phyloP scores from a whole-genome alignment of 164 flowering plant genomes.

The Kingdonia uniflora region DNA sequence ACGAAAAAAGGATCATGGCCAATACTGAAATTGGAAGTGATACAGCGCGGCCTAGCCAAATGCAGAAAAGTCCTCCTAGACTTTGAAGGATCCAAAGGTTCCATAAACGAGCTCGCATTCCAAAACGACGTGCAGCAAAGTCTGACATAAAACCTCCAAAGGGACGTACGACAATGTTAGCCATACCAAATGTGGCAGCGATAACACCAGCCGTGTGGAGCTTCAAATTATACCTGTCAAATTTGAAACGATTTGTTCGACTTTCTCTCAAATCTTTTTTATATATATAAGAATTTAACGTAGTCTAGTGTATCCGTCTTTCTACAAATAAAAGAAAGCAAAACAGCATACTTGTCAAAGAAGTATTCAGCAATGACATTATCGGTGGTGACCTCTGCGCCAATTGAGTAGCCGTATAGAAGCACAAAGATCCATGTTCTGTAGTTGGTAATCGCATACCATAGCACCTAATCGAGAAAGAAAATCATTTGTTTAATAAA shows the following conservation, averaged over 20 bases:
- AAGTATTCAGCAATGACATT: conserved; percentile 72
- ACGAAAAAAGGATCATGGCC: conserved; percentile 62
- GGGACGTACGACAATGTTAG: conserved; percentile 60
- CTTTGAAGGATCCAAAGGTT: conserved; percentile 64
- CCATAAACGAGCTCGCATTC: conserved; percentile 73
- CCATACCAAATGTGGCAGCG: conserved; percentile 72
- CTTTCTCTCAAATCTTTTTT: too few relatives aligned
- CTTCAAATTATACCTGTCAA: conserved; percentile 45
- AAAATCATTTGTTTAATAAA: too few relatives aligned
- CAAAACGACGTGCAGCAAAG: conserved; percentile 33
- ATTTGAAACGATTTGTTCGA: not conserved
- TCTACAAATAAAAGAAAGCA: not conserved
- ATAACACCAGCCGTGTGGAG: conserved; percentile 68
- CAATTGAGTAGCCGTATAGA: conserved; percentile 72
- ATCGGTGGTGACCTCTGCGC: conserved; percentile 56
- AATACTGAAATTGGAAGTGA: conserved; percentile 46
- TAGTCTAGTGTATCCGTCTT: too few relatives aligned
- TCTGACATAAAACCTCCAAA: conserved; percentile 60
- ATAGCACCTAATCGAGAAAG: conserved; percentile 31
- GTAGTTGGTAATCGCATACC: conserved; percentile 61
- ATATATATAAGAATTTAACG: too few relatives aligned
- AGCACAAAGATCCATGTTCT: conserved; percentile 72
- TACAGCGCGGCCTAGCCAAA: conserved; percentile 55
- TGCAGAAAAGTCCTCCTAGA: conserved; percentile 58
- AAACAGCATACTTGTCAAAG: conserved; percentile 33